phyloP scores from a whole-genome alignment of 306 rosid genomes.

The Acacia melanoxylon region DNA sequence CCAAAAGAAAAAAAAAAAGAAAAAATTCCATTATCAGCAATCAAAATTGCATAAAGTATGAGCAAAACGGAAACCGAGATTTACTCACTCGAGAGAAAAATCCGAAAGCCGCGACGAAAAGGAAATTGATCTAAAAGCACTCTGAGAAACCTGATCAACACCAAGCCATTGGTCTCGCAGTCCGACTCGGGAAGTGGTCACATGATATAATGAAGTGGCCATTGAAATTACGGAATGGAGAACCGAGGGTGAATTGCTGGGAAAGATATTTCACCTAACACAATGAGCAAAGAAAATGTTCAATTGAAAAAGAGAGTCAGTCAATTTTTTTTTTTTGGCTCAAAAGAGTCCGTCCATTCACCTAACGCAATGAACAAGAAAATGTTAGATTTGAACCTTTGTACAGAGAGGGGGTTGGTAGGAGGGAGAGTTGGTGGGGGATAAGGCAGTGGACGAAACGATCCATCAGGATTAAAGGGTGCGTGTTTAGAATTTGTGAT shows the following conservation, averaged over 20 bases:
- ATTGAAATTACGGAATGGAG: slow-evolving; percentile 13
- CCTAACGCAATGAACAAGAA: neutral
- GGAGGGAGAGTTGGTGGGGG: neutral
- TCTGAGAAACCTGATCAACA: slow-evolving; percentile 14
- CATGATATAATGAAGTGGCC: slow-evolving; percentile 44
- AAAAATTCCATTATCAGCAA: neutral
- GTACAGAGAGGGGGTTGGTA: neutral
- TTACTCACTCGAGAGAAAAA: slow-evolving; percentile 37
- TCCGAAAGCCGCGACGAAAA: slow-evolving; percentile 36
- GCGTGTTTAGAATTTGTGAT: no score
- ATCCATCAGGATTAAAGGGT: neutral
- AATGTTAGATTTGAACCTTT: no score
- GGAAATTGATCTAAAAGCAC: slow-evolving; percentile 37
- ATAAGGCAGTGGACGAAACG: neutral
- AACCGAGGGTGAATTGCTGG: neutral
- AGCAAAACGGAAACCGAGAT: neutral
- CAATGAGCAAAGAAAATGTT: neutral
- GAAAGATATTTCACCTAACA: neutral
- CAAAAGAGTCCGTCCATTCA: neutral
- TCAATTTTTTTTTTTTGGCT: neutral
- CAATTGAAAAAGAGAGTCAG: neutral
- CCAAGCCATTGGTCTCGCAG: slow-evolving; percentile 23
- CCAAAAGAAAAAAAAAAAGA: slow-evolving; percentile 30
- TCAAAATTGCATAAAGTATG: neutral
- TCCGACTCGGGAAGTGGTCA: slow-evolving; percentile 16